Evolutionary conservation across 1,284 basidiomycete species (phyloP).

Genomic region (Farysia itapuensis): DNA sequence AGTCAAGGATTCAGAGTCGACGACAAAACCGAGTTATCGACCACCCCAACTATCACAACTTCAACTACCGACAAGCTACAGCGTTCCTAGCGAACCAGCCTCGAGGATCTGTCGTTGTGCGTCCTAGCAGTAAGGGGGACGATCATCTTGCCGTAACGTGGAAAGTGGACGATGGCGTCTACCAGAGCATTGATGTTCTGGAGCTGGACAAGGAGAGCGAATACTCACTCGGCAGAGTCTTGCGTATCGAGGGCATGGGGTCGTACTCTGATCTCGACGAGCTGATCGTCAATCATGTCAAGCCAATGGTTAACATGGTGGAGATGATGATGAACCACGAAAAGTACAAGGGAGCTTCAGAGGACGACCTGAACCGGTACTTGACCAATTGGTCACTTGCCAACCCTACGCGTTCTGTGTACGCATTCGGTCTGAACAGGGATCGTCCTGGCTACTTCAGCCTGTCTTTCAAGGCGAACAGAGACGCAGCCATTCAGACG

Average conservation of each 20-base stretch:
- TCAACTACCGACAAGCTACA: constrained; percentile 88
- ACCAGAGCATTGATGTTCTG: constrained; percentile 94
- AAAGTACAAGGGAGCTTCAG: constrained; percentile 86
- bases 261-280: constrained; percentile 93
- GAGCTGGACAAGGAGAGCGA: constrained; percentile 75
- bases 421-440: constrained; percentile 90
- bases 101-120: constrained; percentile 73
- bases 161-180: constrained; percentile 96
- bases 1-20: constrained; percentile 71
- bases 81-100: constrained; percentile 84
- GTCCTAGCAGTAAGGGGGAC: constrained; percentile 89
- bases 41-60: constrained; percentile 97
- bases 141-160: constrained; percentile 97
- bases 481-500: constrained; percentile 54
- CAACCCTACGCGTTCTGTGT: constrained; percentile 90
- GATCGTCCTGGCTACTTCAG: constrained; percentile 89
- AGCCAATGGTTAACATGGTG: constrained; percentile 88
- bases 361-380: constrained; percentile 70
- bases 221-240: constrained; percentile 71
- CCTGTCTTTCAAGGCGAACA: constrained; percentile 85
- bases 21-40: constrained; percentile 79
- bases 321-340: constrained; percentile 95
- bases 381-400: constrained; percentile 68
- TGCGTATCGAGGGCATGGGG: constrained; percentile 76
- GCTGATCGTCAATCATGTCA: constrained; percentile 93